These are phyloP conservation scores for Wickerhamomyces ciferrii DNA, from an alignment of 805 yeast species.

Conservation along the genomic window DNA sequence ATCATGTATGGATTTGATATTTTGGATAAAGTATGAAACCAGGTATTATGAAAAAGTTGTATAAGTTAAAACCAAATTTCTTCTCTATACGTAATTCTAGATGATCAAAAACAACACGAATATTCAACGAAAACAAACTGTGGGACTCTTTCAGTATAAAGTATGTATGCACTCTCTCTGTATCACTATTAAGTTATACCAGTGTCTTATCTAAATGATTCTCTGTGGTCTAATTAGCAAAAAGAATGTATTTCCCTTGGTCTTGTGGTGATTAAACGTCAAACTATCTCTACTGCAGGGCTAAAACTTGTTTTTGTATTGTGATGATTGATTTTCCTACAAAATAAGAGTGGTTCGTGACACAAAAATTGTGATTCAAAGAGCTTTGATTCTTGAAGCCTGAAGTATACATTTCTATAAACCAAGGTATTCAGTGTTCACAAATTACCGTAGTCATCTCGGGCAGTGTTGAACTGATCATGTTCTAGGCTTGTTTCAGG, in stretches of 20 bases:
- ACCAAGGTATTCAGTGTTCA: no score
- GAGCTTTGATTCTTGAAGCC: neutral
- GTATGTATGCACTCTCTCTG: neutral
- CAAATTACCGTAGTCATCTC: no score
- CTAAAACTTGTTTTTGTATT: neutral
- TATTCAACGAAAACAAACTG: no score
- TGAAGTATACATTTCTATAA: no score
- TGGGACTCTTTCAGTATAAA: no score
- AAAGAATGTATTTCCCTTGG: neutral
- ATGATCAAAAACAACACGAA: no score
- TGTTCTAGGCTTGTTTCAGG: no score
- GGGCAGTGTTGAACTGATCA: no score
- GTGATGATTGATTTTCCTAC: neutral
- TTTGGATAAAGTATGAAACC: no score
- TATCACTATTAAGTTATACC: neutral
- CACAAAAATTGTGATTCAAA: neutral
- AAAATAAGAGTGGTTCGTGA: neutral
- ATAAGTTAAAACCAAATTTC: no score
- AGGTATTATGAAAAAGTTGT: no score
- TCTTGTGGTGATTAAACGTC: neutral
- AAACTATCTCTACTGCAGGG: neutral
- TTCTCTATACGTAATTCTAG: no score
- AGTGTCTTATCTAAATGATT: neutral
- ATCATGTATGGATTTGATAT: neutral
- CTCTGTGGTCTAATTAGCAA: neutral